Percentiles rank a stretch among this genome's conserved stretches.
These are phyloP conservation scores for Psilocybe mexicana DNA, from an alignment of 1,284 basidiomycete genomes.

Conservation along the genomic window DNA sequence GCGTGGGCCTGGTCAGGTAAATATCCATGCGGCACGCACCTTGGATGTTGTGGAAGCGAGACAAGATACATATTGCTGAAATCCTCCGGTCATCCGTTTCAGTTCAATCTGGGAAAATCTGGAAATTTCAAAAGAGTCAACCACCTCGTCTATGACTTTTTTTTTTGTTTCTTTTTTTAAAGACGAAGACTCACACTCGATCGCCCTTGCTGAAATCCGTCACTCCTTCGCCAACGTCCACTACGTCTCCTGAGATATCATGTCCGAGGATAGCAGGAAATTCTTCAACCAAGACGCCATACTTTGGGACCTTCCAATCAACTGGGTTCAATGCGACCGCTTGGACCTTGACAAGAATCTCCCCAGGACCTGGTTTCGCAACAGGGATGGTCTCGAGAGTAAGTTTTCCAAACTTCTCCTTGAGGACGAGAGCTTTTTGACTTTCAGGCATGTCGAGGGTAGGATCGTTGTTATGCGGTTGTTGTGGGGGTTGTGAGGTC, in stretches of 20 bases:
- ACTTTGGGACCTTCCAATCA: constrained; percentile 41
- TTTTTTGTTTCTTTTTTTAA: too few species aligned
- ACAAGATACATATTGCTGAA: not conserved
- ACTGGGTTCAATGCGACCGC: constrained; percentile 42
- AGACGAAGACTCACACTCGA: constrained; percentile 25
- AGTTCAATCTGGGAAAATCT: not conserved
- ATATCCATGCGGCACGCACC: not conserved
- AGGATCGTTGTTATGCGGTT: not conserved
- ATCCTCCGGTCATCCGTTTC: not conserved
- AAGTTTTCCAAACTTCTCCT: constrained; percentile 21
- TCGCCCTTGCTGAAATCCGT: constrained; percentile 25
- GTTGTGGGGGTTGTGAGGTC: not conserved
- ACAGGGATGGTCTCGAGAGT: constrained; percentile 14
- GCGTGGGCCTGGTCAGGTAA: not conserved
- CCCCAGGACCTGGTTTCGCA: constrained; percentile 33
- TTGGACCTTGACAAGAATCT: constrained; percentile 43
- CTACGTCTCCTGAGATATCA: constrained; percentile 30
- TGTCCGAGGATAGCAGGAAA: constrained; percentile 47
- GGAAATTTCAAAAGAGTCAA: not conserved
- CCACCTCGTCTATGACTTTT: not conserved
- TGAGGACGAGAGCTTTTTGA: constrained; percentile 28
- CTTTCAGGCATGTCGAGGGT: constrained; percentile 8
- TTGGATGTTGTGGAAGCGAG: not conserved
- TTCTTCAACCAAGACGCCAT: constrained; percentile 27
- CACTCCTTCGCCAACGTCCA: constrained; percentile 28